Evolutionary conservation across 805 yeast species (phyloP).

Genomic region (Metschnikowia matae): DNA sequence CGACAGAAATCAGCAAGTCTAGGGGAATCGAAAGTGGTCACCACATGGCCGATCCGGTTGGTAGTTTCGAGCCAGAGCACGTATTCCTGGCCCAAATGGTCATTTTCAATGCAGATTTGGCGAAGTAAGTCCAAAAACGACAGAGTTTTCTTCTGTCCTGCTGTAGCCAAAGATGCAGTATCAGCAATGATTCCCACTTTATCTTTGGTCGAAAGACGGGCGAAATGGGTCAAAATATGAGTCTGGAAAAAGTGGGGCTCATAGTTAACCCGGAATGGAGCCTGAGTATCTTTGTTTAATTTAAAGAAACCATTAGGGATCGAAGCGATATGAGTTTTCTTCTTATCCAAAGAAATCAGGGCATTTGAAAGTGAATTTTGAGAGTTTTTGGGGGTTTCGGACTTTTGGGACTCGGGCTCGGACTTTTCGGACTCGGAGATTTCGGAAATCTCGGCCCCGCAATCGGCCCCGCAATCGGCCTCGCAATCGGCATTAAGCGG

Average conservation of each 20-base stretch:
- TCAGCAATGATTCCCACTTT: constrained; percentile 56
- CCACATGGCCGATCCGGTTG: constrained; percentile 34
- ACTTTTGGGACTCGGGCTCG: background rate
- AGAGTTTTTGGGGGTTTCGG: background rate
- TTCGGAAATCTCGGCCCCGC: background rate
- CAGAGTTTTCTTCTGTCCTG: constrained; percentile 40
- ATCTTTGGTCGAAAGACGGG: constrained; percentile 41
- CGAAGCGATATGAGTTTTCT: constrained; percentile 2
- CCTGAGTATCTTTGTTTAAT: constrained; percentile 47
- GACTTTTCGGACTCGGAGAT: background rate
- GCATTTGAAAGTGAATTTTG: background rate
- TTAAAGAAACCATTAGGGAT: constrained; percentile 32
- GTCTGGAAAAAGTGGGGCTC: constrained; percentile 38
- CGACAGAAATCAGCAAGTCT: constrained; percentile 26
- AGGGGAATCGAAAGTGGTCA: constrained; percentile 31
- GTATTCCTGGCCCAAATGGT: constrained; percentile 32
- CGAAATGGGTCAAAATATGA: constrained; percentile 37
- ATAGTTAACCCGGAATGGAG: constrained; percentile 54
- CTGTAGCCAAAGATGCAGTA: constrained; percentile 43
- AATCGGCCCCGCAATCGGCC: background rate
- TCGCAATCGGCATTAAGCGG: constrained; percentile 36
- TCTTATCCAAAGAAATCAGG: constrained; percentile 18
- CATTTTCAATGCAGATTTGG: constrained; percentile 22
- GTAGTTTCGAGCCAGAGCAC: constrained; percentile 56
- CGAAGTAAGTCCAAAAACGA: constrained; percentile 43